Evolutionary conservation across 2,329 filamentous ascomycete species (phyloP).

Genomic region (Geosmithia putterillii): DNA sequence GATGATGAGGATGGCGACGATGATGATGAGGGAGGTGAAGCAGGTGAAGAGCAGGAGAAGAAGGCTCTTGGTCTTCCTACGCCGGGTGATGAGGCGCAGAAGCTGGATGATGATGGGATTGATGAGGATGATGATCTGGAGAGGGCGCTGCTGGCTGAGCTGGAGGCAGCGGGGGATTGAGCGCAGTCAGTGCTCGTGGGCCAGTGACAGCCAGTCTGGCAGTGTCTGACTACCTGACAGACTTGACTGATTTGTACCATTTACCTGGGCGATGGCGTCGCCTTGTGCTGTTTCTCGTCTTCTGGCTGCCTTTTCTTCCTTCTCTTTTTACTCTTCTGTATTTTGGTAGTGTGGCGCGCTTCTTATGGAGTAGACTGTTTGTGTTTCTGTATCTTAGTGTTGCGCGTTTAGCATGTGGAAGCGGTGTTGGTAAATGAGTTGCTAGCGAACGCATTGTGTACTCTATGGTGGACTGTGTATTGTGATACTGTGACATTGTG

Average conservation of each 20-base stretch:
- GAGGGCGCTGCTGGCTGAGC: slow-evolving; percentile 48
- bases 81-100: slow-evolving; percentile 14
- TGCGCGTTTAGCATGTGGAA: background rate
- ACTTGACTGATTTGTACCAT: too few relatives aligned
- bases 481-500: too few relatives aligned
- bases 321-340: too few relatives aligned
- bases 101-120: slow-evolving; percentile 17
- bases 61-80: slow-evolving; percentile 20
- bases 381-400: background rate
- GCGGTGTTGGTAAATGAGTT: background rate
- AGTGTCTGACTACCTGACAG: too few relatives aligned
- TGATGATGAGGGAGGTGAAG: slow-evolving; percentile 12
- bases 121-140: slow-evolving; percentile 46
- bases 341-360: too few relatives aligned
- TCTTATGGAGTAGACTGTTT: too few relatives aligned
- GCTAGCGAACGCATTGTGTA: background rate
- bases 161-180: slow-evolving; percentile 22
- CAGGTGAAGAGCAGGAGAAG: background rate
- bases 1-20: slow-evolving; percentile 20
- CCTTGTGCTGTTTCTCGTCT: too few relatives aligned
- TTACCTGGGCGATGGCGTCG: too few relatives aligned
- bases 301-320: too few relatives aligned
- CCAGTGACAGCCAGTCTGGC: too few relatives aligned
- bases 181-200: too few relatives aligned
- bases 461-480: background rate